Evolutionary conservation across 345 rosid genomes (phyloP).

Genomic region (Heritiera littoralis): DNA sequence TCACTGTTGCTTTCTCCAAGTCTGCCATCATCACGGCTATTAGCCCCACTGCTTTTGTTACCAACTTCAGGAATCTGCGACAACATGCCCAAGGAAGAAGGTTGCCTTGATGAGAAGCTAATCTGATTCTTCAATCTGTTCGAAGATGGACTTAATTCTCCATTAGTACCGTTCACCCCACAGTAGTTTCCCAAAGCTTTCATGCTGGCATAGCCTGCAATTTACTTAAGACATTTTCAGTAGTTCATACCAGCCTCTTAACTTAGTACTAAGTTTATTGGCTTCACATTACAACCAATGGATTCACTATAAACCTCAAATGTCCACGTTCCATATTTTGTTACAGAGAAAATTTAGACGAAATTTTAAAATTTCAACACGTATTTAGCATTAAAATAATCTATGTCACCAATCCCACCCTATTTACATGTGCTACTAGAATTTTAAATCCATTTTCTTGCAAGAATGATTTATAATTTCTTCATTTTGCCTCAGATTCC

Average conservation of each 20-base stretch:
- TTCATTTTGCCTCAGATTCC: not conserved
- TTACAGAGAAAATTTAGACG: not conserved
- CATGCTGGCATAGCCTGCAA: slow-evolving; percentile 58
- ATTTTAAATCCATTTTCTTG: not conserved
- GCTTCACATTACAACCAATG: not conserved
- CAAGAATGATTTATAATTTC: not conserved
- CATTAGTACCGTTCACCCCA: slow-evolving; percentile 41
- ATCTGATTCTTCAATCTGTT: slow-evolving; percentile 56
- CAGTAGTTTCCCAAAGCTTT: slow-evolving; percentile 52
- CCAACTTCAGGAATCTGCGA: slow-evolving; percentile 68
- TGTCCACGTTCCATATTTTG: not conserved
- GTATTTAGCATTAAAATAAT: not conserved
- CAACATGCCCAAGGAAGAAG: slow-evolving; percentile 70
- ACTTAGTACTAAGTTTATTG: not conserved
- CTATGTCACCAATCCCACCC: not conserved
- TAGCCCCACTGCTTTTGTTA: slow-evolving; percentile 35
- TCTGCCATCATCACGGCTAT: slow-evolving; percentile 37
- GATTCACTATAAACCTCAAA: not conserved
- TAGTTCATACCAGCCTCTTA: slow-evolving; percentile 23
- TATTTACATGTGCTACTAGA: not conserved
- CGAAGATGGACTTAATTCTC: slow-evolving; percentile 51
- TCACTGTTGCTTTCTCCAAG: slow-evolving; percentile 28
- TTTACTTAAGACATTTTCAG: slow-evolving; percentile 30
- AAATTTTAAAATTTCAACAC: not conserved
- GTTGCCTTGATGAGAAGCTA: slow-evolving; percentile 55